These are phyloP conservation scores for Sporobolomyces pararoseus DNA, from an alignment of 768 basidiomycete genomes.

Conservation along the genomic window DNA sequence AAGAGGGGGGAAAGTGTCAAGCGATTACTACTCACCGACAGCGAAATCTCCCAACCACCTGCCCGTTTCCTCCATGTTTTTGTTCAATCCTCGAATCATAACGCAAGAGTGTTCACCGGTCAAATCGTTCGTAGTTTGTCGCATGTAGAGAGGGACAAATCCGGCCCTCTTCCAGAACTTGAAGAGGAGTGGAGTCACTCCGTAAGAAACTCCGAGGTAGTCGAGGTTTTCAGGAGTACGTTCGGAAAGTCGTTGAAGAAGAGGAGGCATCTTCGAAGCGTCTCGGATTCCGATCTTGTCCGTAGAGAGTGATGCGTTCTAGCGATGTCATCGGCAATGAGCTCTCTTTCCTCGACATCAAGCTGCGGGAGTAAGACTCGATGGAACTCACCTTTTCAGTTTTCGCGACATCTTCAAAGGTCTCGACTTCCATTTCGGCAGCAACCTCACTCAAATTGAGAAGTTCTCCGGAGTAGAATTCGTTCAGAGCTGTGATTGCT, in stretches of 20 bases:
- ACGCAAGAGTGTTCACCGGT: constrained; percentile 96
- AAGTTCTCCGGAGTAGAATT: constrained; percentile 89
- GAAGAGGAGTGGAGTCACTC: constrained; percentile 78
- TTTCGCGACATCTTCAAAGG: constrained; percentile 59
- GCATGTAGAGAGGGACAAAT: constrained; percentile 83
- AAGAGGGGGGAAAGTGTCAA: not conserved
- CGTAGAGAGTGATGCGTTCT: constrained; percentile 63
- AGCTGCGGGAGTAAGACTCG: not conserved
- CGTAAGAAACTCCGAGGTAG: constrained; percentile 94
- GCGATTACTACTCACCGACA: constrained; percentile 44
- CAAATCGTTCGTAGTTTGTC: constrained; percentile 88
- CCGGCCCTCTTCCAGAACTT: constrained; percentile 95
- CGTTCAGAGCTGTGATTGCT: constrained; percentile 76
- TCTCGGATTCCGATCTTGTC: constrained; percentile 71
- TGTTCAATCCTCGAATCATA: constrained; percentile 75
- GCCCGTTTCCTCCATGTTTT: constrained; percentile 61
- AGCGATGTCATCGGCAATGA: not conserved
- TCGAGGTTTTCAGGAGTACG: constrained; percentile 84
- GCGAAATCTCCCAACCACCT: constrained; percentile 88
- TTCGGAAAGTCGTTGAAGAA: constrained; percentile 84
- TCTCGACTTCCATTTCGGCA: constrained; percentile 53
- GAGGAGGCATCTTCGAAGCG: constrained; percentile 76
- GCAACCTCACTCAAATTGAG: constrained; percentile 74
- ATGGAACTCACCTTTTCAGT: constrained; percentile 44
- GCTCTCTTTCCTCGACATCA: not conserved